Conservation (phyloP, 768 basidiomycete species). For the Lepiota brunneoincarnata region DNA sequence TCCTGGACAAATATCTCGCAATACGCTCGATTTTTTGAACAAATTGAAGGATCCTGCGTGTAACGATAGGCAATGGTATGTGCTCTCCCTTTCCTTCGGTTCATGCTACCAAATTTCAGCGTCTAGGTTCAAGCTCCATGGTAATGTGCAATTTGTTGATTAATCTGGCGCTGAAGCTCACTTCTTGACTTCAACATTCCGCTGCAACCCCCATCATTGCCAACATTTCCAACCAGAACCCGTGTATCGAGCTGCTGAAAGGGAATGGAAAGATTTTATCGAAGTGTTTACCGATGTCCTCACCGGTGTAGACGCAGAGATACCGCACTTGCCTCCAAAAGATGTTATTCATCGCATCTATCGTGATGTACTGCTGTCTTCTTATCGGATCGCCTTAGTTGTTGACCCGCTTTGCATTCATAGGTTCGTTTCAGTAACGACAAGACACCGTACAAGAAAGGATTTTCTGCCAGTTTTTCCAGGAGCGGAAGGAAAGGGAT, state of each 20-base stretch:
- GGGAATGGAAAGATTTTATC: slow-evolving; percentile 87
- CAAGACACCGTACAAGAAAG: slow-evolving; percentile 93
- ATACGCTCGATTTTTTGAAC: slow-evolving; percentile 76
- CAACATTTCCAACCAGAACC: slow-evolving; percentile 46
- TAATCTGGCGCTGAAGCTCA: too few relatives aligned
- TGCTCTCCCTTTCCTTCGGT: neutral
- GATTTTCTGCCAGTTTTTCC: slow-evolving; percentile 81
- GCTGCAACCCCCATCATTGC: neutral
- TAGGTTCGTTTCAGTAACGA: slow-evolving; percentile 90
- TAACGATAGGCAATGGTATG: slow-evolving; percentile 83
- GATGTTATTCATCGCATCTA: slow-evolving; percentile 93
- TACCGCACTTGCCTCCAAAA: slow-evolving; percentile 87
- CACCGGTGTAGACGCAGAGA: slow-evolving; percentile 71
- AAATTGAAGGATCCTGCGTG: slow-evolving; percentile 70
- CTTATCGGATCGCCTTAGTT: neutral
- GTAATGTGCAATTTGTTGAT: slow-evolving; percentile 30
- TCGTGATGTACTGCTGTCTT: slow-evolving; percentile 63
- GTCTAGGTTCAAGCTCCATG: slow-evolving; percentile 79
- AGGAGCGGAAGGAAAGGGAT: slow-evolving; percentile 88
- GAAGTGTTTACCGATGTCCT: slow-evolving; percentile 67
- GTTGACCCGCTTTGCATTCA: neutral
- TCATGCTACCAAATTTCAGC: neutral
- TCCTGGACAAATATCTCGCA: slow-evolving; percentile 81
- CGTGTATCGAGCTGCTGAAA: slow-evolving; percentile 77
- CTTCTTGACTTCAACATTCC: neutral